phyloP scores from a whole-genome alignment of 148 eudicot species.

The Amaranthus palmeri region DNA sequence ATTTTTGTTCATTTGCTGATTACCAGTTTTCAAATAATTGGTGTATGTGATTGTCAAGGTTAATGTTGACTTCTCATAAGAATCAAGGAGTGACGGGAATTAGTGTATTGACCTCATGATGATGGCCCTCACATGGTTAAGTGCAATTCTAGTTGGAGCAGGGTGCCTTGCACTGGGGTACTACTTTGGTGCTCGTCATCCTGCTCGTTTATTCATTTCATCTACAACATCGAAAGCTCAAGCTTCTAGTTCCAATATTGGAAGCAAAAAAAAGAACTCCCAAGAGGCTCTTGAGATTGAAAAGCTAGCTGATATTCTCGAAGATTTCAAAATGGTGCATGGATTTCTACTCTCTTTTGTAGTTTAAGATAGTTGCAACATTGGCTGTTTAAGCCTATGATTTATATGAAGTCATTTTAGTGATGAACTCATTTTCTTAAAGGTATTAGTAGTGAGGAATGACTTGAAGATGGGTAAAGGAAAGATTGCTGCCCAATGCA shows the following conservation, averaged over 20 bases:
- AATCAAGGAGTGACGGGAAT: conserved; percentile 4
- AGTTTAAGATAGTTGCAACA: conserved; percentile 1
- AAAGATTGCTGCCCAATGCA: conserved; percentile 99
- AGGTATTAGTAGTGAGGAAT: conserved; percentile 99
- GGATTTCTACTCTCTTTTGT: conserved; percentile 6
- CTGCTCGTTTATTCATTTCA: conserved; percentile 32
- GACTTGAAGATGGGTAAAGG: conserved; percentile 99
- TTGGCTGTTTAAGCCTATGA: not conserved
- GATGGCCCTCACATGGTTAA: conserved; percentile 81
- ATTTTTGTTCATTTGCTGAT: not conserved
- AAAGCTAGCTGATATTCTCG: conserved; percentile 79
- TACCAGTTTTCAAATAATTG: not conserved
- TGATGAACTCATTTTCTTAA: conserved; percentile 3
- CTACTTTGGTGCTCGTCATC: conserved; percentile 48
- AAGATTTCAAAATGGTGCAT: conserved; percentile 90
- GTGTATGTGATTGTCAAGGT: not conserved
- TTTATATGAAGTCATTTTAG: not conserved
- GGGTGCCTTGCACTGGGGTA: conserved; percentile 88
- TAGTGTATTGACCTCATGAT: conserved; percentile 11
- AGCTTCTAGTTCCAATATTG: conserved; percentile 18
- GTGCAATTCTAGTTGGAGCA: conserved; percentile 79
- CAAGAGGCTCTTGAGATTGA: conserved; percentile 74
- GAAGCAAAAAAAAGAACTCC: conserved; percentile 41
- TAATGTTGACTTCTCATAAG: not conserved
- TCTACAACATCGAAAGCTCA: conserved; percentile 25